A percentile compares a stretch with the other conserved stretches of the same genome.
Evolutionary conservation across 2,329 filamentous ascomycete species (phyloP).

Genomic region (Blastomyces emzantsi): DNA sequence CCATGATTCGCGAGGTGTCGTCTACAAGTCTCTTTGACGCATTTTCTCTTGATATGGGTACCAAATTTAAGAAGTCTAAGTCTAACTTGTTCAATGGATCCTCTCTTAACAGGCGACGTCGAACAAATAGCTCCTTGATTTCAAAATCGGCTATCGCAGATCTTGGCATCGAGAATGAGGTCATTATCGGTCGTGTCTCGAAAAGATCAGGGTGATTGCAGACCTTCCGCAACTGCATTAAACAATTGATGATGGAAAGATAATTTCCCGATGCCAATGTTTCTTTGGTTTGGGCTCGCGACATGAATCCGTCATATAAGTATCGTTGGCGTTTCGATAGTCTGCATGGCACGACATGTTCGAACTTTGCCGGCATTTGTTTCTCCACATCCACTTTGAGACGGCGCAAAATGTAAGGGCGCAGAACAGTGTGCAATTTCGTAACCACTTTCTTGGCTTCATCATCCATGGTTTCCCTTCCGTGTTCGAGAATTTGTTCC

Average conservation of each 20-base stretch:
- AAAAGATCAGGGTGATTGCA: slow-evolving; percentile 98
- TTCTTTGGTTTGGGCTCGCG: slow-evolving; percentile 76
- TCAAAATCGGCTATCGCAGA: slow-evolving; percentile 69
- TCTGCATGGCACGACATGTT: slow-evolving; percentile 92
- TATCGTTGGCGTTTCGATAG: slow-evolving; percentile 92
- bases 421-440: slow-evolving; percentile 86
- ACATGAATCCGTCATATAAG: slow-evolving; percentile 93
- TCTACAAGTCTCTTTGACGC: slow-evolving; percentile 47
- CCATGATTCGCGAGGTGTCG: slow-evolving; percentile 57
- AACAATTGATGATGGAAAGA: slow-evolving; percentile 93
- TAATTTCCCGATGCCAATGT: slow-evolving; percentile 91
- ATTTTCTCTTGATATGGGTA: slow-evolving; percentile 61
- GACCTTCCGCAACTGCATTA: slow-evolving; percentile 95
- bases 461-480: slow-evolving; percentile 85
- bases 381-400: slow-evolving; percentile 97
- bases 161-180: slow-evolving; percentile 82
- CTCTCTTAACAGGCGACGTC: slow-evolving; percentile 54
- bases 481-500: slow-evolving; percentile 91
- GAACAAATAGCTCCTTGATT: slow-evolving; percentile 60
- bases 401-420: slow-evolving; percentile 82
- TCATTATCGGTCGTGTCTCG: slow-evolving; percentile 91
- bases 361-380: slow-evolving; percentile 97
- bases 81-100: slow-evolving; percentile 57
- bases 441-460: slow-evolving; percentile 86
- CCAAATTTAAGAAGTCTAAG: slow-evolving; percentile 68